Evolutionary conservation across 371 early-diverging fungal genomes (phyloP).

Genomic region (Homolaphlyctis polyrhiza): DNA sequence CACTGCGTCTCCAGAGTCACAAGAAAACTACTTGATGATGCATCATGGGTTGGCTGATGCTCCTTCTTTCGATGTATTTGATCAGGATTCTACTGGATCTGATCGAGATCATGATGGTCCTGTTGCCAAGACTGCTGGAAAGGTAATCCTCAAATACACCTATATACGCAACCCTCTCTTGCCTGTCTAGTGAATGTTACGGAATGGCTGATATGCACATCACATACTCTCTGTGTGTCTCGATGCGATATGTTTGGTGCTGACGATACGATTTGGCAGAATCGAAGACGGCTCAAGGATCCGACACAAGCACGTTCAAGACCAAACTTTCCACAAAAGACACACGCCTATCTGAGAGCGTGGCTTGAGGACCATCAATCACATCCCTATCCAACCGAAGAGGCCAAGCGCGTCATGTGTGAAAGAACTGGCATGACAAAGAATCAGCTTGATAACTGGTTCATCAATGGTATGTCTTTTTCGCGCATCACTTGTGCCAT

Average conservation of each 20-base stretch:
- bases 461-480: constrained; percentile 1
- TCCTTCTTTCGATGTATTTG: too few species aligned
- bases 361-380: neutral
- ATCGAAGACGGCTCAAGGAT: neutral
- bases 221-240: neutral
- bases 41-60: too few species aligned
- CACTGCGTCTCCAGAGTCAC: too few species aligned
- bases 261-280: neutral
- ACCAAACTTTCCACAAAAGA: neutral
- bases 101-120: too few species aligned
- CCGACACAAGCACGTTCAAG: neutral
- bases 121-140: too few species aligned
- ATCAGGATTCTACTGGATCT: too few species aligned
- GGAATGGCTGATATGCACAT: neutral
- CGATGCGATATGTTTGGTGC: neutral
- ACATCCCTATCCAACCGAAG: neutral
- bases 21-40: too few species aligned
- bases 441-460: constrained; percentile 2
- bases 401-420: neutral
- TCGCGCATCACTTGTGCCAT: too few species aligned
- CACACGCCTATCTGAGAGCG: neutral
- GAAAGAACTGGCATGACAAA: neutral
- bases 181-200: neutral
- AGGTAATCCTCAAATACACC: too few species aligned
- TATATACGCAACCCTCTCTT: neutral